Evolutionary conservation across 306 rosid genomes (phyloP), one percentile per base, ranked within the genome.

Genomic region (Pterocarpus macrocarpus): DNA sequence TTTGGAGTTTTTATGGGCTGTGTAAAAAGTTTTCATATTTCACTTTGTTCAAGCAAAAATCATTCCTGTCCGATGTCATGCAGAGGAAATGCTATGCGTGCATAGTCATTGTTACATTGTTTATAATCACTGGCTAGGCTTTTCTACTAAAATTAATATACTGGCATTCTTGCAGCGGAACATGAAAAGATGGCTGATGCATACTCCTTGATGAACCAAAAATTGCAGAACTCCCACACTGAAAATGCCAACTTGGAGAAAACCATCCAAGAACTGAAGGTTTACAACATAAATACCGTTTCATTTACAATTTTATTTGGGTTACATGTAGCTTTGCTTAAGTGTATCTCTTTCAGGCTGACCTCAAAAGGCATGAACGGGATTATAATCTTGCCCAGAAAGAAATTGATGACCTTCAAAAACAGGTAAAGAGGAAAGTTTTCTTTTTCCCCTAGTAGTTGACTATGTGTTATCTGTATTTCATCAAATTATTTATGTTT

Each of bases 131-230:
- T 33, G 43, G 47, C 16, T 2, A 72, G 28, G 45, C 9, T 68
- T 68, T 80, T 62, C 10, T 62, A 34, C 79, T 80, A 16, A 73
- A 66, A 72, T 71, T 38, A 22, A 62, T 72, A 22, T 77, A 69
- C 17, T 80, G 64, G 39, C 71, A 7, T 78, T 68, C 50, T 30
- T 90, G 90, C 91, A 95, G 99, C 69, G 77, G 98, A 95, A 76
- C 98, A 95, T 86, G 96, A 93, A 83, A 90, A 90, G 89, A 91
- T 93, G 89, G 86, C 76, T 50, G 96, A 91, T 71, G 89, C 99
- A 47, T 95, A 95, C 83, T 90, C 94, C 71, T 17, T 79, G 86
- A 83, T 95, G 90, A 87, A 89, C 88, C 93, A 90, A 56, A 95
- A 88, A 82, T 82, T 95, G 89, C 94, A 90, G 77, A 73, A 87